phyloP scores from a whole-genome alignment of 139 green algal species.

The Chlamydomonas urium region DNA sequence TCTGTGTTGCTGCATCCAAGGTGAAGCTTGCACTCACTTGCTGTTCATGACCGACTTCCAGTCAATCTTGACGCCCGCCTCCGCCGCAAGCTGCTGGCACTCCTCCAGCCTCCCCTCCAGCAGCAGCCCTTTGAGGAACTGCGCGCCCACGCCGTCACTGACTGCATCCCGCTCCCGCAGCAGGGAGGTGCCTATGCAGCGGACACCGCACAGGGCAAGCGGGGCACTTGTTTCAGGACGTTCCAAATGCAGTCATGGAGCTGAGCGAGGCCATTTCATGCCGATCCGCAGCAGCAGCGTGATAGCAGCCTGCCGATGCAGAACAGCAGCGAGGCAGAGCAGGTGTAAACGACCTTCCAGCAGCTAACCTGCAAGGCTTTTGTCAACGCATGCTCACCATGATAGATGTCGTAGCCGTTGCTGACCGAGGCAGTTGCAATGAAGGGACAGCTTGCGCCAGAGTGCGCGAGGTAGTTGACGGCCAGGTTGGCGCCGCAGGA shows the following conservation, averaged over 20 bases:
- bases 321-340: no score
- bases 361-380: no score
- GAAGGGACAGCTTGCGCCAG: conserved; percentile 5
- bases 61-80: background rate
- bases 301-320: no score
- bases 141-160: background rate
- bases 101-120: background rate
- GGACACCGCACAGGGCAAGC: no score
- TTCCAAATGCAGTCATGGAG: no score
- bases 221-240: no score
- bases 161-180: background rate
- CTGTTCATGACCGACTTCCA: background rate
- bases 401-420: conserved; percentile 12
- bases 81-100: background rate
- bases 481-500: conserved; percentile 12
- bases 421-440: conserved; percentile 1
- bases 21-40: background rate
- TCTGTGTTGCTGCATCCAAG: no score
- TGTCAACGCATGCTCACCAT: no score
- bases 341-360: no score
- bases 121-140: background rate
- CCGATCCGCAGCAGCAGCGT: no score
- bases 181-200: no score
- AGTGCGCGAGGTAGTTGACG: conserved; percentile 1
- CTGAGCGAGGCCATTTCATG: no score